A percentile compares a stretch with the other conserved stretches of the same genome.
phyloP scores from a whole-genome alignment of 768 basidiomycete genomes.

The Phlegmacium glaucopus region DNA sequence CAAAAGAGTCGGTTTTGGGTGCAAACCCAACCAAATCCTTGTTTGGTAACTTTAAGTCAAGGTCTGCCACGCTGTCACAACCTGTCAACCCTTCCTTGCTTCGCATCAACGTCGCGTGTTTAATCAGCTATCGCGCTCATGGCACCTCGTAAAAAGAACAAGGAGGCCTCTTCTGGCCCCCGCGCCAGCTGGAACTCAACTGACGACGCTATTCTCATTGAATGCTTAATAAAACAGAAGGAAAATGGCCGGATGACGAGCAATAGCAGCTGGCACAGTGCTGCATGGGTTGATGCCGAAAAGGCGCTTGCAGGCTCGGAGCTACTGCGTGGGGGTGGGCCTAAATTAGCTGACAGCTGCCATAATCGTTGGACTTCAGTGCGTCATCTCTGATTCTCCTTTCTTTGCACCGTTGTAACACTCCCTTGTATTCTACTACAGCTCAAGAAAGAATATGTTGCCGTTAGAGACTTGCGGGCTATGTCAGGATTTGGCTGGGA shows the following conservation, averaged over 20 bases:
- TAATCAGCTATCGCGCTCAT: not conserved
- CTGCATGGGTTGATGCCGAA: not conserved
- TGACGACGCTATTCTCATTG: not conserved
- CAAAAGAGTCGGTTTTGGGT: not conserved
- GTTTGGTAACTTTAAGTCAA: not conserved
- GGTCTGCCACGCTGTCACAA: not conserved
- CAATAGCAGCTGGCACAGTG: not conserved
- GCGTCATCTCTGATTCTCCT: not conserved
- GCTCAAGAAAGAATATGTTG: not conserved
- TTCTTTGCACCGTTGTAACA: not conserved
- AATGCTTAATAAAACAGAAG: not conserved
- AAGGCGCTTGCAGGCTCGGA: not conserved
- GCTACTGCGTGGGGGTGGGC: not conserved
- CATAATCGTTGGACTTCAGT: not conserved
- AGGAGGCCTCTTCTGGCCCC: not conserved
- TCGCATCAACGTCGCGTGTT: too few species aligned
- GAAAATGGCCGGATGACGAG: not conserved
- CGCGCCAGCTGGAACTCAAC: not conserved
- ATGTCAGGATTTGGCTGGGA: not conserved
- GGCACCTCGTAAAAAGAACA: not conserved
- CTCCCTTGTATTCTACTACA: not conserved
- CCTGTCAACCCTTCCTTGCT: not conserved
- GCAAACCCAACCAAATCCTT: not conserved
- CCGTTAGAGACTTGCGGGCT: not conserved
- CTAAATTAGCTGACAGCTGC: not conserved